Base-by-base conservation (phyloP, 169 alveolate genomes). In the Plasmodium inui region DNA sequence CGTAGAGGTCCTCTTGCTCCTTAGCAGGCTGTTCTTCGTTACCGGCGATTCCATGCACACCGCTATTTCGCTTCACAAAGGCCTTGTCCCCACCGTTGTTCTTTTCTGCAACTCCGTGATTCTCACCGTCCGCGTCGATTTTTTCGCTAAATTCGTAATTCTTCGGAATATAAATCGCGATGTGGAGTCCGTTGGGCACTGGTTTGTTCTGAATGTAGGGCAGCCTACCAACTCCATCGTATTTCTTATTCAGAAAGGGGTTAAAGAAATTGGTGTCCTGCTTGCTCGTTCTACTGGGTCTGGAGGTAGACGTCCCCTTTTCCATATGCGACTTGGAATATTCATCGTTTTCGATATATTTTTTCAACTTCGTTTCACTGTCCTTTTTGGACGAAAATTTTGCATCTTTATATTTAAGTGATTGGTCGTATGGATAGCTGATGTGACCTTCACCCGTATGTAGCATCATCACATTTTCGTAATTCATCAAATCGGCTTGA, bases 171-270 rank as follows among this genome's bases (percentile, higher is more conserved):
- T 89, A 89, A 14, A 89, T 61, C 41, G 94, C 55, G 30, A 89
- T 78, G 71, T 89, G 94, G 1, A 89, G 53, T 14, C 94, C 94
- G 10, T 57, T 89, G 19, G 94, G 94, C 28, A 89, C 72, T 3
- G 94, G 94, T 39, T 79, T 89, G 73, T 89, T 89, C 34, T 89
- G 94, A 78, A 89, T 89, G 41, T 89, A 89, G 14, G 94, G 94
- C 3, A 89, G 82, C 53, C 19, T 89, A 2, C 94, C 89, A 22
- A 89, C 57, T n/a, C 94, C 94, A 78, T 89, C 94, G 34, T 89
- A 89, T 53, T 89, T 89, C 39, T 89, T 89, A 41, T 89, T 89
- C 50, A 89, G 61, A 79, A 89, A 78, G 12, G 94, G 94, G 53
- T 89, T 78, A 78, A 89, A 89, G 53, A 89, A 89, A 14, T 57